Evolutionary conservation across 225 moss, liverwort and hornwort species (phyloP).

Genomic region (Takakia lepidozioides): DNA sequence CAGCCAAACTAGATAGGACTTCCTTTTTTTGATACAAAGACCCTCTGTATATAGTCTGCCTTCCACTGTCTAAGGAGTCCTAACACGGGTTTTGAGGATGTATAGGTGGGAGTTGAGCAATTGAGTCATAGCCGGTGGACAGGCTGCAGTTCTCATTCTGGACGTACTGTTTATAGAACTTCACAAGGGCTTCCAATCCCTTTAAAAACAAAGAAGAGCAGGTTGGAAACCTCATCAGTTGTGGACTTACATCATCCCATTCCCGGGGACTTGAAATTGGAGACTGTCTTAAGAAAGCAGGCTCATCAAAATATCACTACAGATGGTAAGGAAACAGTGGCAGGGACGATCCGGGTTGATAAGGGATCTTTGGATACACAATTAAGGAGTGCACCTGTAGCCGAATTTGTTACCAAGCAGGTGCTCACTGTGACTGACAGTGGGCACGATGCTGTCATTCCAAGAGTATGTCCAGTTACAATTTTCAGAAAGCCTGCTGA

Average conservation of each 20-base stretch:
- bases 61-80: no score
- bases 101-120: background rate
- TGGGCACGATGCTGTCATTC: background rate
- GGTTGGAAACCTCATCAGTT: background rate
- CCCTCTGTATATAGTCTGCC: no score
- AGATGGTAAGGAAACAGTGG: background rate
- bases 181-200: constrained; percentile 11
- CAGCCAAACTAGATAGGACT: background rate
- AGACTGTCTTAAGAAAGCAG: background rate
- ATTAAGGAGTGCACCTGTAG: background rate
- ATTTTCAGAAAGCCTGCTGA: constrained; percentile 5
- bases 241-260: background rate
- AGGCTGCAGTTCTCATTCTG: constrained; percentile 1
- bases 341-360: background rate
- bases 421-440: background rate
- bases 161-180: constrained; percentile 4
- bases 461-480: background rate
- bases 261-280: background rate
- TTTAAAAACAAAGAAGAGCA: background rate
- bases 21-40: background rate
- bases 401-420: background rate
- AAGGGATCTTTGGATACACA: background rate
- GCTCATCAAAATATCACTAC: background rate
- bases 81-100: background rate
- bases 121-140: background rate